These are phyloP conservation scores for Wakefieldia striispora DNA, from an alignment of 768 basidiomycete species.

Conservation along the genomic window DNA sequence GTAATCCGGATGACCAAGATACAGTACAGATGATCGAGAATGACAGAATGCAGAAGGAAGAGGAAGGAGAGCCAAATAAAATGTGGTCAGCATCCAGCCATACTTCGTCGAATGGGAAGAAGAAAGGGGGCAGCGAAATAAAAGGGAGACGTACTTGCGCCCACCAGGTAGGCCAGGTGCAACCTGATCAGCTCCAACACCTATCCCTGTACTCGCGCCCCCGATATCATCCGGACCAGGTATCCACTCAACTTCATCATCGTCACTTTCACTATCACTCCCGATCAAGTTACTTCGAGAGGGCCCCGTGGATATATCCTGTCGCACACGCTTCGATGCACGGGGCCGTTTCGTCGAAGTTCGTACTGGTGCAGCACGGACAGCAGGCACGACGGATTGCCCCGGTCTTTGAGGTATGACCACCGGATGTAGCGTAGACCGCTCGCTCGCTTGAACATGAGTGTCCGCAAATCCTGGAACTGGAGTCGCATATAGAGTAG, in stretches of 20 bases:
- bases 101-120: not conserved
- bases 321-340: conserved; percentile 20
- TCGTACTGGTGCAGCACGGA: conserved; percentile 1
- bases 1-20: not conserved
- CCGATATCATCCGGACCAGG: conserved; percentile 8
- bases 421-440: not conserved
- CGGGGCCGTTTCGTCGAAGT: conserved; percentile 23
- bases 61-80: not conserved
- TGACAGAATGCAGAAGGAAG: not conserved
- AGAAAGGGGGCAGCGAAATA: not conserved
- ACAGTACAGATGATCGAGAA: not conserved
- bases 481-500: conserved; percentile 2
- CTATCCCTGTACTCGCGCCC: not conserved
- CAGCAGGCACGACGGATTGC: not conserved
- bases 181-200: conserved; percentile 5
- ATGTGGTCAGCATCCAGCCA: conserved; percentile 13
- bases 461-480: not conserved
- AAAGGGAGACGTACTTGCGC: conserved; percentile 26
- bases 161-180: conserved; percentile 16
- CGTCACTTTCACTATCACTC: conserved; percentile 33
- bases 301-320: not conserved
- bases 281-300: conserved; percentile 6
- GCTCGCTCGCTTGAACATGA: conserved; percentile 1
- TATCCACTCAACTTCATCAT: conserved; percentile 28
- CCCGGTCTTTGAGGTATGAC: conserved; percentile 1